Evolutionary conservation across 2,329 filamentous ascomycete species (phyloP), one percentile per base, ranked within the genome.

Genomic region (Thelonectria rubi): DNA sequence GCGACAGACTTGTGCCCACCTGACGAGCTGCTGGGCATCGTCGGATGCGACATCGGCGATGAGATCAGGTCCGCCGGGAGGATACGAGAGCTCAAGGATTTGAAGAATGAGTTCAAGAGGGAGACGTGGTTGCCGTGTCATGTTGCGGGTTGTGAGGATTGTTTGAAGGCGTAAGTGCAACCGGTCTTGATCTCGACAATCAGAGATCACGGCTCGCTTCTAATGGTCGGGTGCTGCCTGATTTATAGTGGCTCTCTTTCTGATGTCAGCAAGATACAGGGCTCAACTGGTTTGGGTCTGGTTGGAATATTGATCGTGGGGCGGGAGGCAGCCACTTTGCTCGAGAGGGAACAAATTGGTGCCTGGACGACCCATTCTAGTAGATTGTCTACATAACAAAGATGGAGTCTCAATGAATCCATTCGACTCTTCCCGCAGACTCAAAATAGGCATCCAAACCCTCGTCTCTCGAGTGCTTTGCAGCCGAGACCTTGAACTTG

Each of bases 41-140:
- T 58, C 12, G 3, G 54, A 51, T 43, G 58, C 46, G 12, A 64
- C 26, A 18, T 63, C 32, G 3, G 57, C n/a, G 17, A 67, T 60
- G 10, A 55, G 39, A 40, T 60, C 32, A 11, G 66, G 61, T 0
- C 51, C 26, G 11, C 65, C 61, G 0, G 47, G 20, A 6, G 64
- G 61, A 4, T 63, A 43, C 1, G 58, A 51, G 5, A 34, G 12
- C 10, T 68, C 57, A 1, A 68, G 45, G 10, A 68, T 37, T 3
- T 59, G 58, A 1, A 68, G 53, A 20, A 66, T 57, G 7, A 68
- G 58, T 11, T 68, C 66, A 1, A 68, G 14, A 6, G 66, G 66
- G 1, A 68, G 10, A 8, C 54, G 14, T n/a, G 32, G n/a, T 8
- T 14, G 24, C n/a, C n/a, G n/a, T 12, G 26, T 30, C 26, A 30